Conservation (phyloP, 1,284 basidiomycete genomes). For the Fomitopsis schrenkii region DNA sequence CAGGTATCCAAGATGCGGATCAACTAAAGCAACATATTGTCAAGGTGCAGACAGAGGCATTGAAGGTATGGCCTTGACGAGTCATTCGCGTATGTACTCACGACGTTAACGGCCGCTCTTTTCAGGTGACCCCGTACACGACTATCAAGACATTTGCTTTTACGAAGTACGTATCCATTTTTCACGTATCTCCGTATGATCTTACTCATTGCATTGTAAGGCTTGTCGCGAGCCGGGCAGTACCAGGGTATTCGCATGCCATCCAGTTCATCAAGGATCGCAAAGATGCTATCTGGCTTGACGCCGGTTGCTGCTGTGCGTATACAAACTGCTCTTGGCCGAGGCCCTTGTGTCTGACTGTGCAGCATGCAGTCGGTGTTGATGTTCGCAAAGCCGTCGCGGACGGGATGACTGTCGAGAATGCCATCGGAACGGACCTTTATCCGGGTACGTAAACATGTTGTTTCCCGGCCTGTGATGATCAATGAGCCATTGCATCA, state of each 20-base stretch:
- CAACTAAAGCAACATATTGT: constrained; percentile 39
- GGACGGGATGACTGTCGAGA: constrained; percentile 33
- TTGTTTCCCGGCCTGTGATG: neutral
- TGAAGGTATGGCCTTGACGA: constrained; percentile 21
- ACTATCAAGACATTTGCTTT: constrained; percentile 7
- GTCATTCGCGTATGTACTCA: neutral
- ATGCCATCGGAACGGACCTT: constrained; percentile 32
- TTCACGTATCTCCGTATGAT: too few species aligned
- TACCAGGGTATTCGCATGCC: constrained; percentile 38
- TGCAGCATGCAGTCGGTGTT: constrained; percentile 33
- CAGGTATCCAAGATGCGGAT: constrained; percentile 31
- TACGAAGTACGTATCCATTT: constrained; percentile 7
- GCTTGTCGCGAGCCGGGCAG: constrained; percentile 26
- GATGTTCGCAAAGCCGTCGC: constrained; percentile 36
- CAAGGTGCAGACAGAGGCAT: constrained; percentile 34
- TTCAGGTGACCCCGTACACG: constrained; percentile 5
- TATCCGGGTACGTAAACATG: constrained; percentile 21
- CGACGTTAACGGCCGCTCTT: too few species aligned
- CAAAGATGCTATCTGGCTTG: constrained; percentile 41
- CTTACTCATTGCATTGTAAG: constrained; percentile 5
- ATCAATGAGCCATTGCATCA: neutral
- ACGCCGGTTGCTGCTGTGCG: constrained; percentile 46
- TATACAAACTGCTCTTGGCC: neutral
- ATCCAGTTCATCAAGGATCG: constrained; percentile 34
- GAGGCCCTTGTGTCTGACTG: too few species aligned